A percentile compares a stretch with the other conserved stretches of the same genome.
Evolutionary conservation across 441 rosid genomes (phyloP).

Genomic region (Pelargonium fulgidum): DNA sequence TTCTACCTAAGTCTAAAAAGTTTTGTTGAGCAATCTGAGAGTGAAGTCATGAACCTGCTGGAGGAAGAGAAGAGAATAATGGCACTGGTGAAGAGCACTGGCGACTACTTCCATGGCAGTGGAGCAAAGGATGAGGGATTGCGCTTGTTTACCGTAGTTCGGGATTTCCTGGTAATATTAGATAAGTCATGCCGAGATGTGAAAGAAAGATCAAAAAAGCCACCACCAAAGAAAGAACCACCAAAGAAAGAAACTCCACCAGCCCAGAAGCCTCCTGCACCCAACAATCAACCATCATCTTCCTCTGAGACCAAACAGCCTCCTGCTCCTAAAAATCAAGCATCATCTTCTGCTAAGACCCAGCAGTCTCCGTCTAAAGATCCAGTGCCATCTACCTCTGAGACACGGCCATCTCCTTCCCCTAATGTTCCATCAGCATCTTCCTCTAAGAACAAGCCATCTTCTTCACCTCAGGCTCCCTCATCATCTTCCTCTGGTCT

Average conservation of each 20-base stretch:
- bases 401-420: background rate
- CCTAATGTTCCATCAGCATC: background rate
- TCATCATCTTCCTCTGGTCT: constrained; percentile 23
- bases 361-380: background rate
- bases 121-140: constrained; percentile 83
- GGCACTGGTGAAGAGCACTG: constrained; percentile 81
- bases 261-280: background rate
- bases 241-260: too few relatives aligned
- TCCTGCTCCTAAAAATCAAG: background rate
- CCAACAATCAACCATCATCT: constrained; percentile 11
- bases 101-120: constrained; percentile 94
- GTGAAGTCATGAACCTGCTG: constrained; percentile 43
- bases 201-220: constrained; percentile 36
- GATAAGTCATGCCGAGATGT: constrained; percentile 86
- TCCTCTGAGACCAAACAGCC: background rate
- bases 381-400: background rate
- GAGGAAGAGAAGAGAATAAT: constrained; percentile 78
- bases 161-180: constrained; percentile 72
- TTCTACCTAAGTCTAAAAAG: constrained; percentile 57
- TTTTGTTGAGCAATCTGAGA: constrained; percentile 74
- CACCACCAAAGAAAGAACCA: constrained; percentile 34
- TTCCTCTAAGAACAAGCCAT: background rate
- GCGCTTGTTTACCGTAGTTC: constrained; percentile 63
- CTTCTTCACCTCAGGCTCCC: background rate
- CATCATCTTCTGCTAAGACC: background rate